Evolutionary conservation across 1,284 basidiomycete genomes (phyloP).

Genomic region (Austropuccinia psidii): DNA sequence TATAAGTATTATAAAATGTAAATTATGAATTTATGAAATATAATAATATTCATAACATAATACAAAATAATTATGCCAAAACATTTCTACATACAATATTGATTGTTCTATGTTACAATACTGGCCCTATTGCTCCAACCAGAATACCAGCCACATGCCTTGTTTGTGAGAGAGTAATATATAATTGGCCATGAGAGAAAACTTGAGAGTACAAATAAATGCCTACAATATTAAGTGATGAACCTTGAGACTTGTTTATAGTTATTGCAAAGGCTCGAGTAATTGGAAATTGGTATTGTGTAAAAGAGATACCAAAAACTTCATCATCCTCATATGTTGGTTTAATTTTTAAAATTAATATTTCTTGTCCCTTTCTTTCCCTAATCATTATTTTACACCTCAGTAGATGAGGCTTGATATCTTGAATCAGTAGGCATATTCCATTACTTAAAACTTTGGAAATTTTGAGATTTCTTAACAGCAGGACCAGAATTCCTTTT

Average conservation of each 20-base stretch:
- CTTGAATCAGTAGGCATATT: background rate
- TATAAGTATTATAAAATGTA: no score
- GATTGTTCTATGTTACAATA: no score
- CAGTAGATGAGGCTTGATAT: background rate
- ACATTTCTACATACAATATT: no score
- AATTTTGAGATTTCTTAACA: background rate
- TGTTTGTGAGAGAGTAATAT: background rate
- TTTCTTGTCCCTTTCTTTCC: background rate
- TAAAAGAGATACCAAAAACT: background rate
- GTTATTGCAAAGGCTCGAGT: background rate
- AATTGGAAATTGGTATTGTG: background rate
- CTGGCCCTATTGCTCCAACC: no score
- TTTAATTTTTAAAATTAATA: background rate
- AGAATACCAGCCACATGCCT: no score
- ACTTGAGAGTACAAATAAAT: background rate
- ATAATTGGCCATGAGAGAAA: conserved; percentile 4
- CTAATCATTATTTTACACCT: background rate
- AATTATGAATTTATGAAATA: no score
- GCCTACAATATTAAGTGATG: background rate
- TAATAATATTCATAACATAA: no score
- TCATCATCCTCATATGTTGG: background rate
- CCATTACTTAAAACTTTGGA: background rate
- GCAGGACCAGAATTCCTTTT: background rate
- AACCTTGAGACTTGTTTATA: conserved; percentile 14
- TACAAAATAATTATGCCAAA: no score